Percentiles rank a stretch among this genome's conserved stretches.
These are phyloP conservation scores for Corchorus capsularis DNA, from an alignment of 345 rosid species.

Conservation along the genomic window DNA sequence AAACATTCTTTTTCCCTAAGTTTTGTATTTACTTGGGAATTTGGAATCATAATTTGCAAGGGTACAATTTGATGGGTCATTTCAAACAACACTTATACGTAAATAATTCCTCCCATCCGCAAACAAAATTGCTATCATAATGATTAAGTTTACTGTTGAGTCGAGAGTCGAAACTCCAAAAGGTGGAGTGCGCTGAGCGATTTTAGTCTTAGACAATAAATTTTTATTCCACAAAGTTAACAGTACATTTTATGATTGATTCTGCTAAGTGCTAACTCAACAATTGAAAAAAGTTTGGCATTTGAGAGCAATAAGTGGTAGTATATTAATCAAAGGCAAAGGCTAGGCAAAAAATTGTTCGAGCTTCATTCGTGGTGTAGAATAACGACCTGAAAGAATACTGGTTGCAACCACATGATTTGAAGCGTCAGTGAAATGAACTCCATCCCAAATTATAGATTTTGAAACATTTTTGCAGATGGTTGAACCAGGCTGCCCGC, in stretches of 20 bases:
- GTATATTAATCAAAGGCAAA: background rate
- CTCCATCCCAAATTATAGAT: conserved; percentile 32
- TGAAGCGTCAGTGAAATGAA: conserved; percentile 32
- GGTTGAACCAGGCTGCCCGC: conserved; percentile 42
- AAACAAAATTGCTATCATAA: background rate
- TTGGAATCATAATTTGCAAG: too few relatives aligned
- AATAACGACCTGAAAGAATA: conserved; percentile 22
- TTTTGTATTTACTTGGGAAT: too few relatives aligned
- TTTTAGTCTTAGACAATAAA: too few relatives aligned
- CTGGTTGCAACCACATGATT: conserved; percentile 13
- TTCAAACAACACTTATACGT: background rate
- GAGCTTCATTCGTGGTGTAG: conserved; percentile 22
- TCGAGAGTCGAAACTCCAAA: background rate
- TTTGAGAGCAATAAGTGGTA: background rate
- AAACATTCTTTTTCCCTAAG: too few relatives aligned
- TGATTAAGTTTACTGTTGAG: too few relatives aligned
- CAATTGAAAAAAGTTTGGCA: background rate
- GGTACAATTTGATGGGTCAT: background rate
- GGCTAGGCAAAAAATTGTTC: conserved; percentile 16
- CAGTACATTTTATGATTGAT: background rate
- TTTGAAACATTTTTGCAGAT: conserved; percentile 24
- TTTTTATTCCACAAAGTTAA: background rate
- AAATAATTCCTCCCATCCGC: background rate
- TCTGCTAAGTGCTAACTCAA: background rate
- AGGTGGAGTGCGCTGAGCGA: too few relatives aligned